Evolutionary conservation across 176 grass and related monocot species (phyloP).

Genomic region (Miscanthus lutarioriparius): DNA sequence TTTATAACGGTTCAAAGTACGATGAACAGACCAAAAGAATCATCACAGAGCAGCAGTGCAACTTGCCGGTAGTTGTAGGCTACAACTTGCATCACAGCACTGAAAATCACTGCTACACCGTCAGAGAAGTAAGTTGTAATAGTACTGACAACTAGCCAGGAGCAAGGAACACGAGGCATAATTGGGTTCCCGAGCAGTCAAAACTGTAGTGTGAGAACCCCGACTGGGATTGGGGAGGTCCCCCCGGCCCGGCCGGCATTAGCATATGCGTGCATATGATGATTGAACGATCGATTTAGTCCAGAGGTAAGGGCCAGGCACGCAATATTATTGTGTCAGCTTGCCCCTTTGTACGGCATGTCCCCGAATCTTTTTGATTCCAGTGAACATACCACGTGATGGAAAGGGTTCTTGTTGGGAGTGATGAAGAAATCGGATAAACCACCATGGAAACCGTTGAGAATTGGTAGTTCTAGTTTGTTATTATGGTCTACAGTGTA

Average conservation of each 20-base stretch:
- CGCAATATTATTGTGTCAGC: slow-evolving; percentile 15
- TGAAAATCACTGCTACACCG: not conserved
- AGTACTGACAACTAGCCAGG: not conserved
- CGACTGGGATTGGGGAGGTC: not conserved
- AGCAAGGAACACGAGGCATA: not conserved
- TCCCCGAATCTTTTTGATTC: slow-evolving; percentile 34
- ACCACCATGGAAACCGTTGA: not conserved
- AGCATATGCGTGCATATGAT: not conserved
- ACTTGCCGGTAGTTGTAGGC: slow-evolving; percentile 14
- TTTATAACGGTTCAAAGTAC: slow-evolving; percentile 38
- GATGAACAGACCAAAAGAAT: slow-evolving; percentile 40
- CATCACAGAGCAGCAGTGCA: slow-evolving; percentile 7
- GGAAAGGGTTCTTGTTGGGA: slow-evolving; percentile 24
- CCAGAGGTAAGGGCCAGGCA: not conserved
- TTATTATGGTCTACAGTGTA: not conserved
- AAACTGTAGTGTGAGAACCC: not conserved
- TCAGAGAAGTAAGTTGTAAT: not conserved
- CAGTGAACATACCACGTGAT: slow-evolving; percentile 28
- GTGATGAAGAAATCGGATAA: not conserved
- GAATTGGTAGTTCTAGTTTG: not conserved
- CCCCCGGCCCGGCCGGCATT: not conserved
- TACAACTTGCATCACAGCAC: slow-evolving; percentile 1
- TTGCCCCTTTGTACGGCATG: slow-evolving; percentile 16
- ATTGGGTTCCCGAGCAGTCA: slow-evolving; percentile 28
- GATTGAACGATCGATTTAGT: slow-evolving; percentile 10